phyloP scores from a whole-genome alignment of 2,329 filamentous ascomycete species.

The Aspergillus fischeri region DNA sequence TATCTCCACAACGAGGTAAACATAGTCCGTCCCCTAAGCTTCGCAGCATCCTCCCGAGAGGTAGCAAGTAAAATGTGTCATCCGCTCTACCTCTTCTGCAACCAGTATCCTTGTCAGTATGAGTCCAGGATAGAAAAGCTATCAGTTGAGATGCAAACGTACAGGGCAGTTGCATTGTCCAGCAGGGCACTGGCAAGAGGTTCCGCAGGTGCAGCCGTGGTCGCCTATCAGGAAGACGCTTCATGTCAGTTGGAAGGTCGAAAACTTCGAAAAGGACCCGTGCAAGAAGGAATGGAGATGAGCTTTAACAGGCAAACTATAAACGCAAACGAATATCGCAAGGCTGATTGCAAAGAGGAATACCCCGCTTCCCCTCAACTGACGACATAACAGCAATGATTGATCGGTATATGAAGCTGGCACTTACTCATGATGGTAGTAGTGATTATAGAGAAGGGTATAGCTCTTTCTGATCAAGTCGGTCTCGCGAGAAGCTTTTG shows the following conservation, averaged over 20 bases:
- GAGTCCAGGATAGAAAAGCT: not conserved
- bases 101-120: not conserved
- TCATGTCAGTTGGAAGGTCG: constrained; percentile 6
- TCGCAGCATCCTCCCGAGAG: not conserved
- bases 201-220: constrained; percentile 39
- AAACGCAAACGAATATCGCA: not conserved
- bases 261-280: constrained; percentile 7
- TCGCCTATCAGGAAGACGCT: constrained; percentile 18
- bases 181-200: constrained; percentile 40
- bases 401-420: not conserved
- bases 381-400: not conserved
- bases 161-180: constrained; percentile 40
- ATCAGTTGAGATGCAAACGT: constrained; percentile 13
- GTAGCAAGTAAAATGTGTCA: not conserved
- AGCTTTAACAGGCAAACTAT: not conserved
- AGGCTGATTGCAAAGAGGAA: not conserved
- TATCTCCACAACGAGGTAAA: not conserved
- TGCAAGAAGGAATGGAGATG: not conserved
- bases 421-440: constrained; percentile 10
- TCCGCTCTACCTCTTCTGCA: not conserved
- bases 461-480: not conserved
- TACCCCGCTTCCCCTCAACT: not conserved
- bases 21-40: not conserved
- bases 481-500: not conserved
- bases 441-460: not conserved